Base-by-base conservation (phyloP, 345 rosid genomes). In the Populus deltoides region DNA sequence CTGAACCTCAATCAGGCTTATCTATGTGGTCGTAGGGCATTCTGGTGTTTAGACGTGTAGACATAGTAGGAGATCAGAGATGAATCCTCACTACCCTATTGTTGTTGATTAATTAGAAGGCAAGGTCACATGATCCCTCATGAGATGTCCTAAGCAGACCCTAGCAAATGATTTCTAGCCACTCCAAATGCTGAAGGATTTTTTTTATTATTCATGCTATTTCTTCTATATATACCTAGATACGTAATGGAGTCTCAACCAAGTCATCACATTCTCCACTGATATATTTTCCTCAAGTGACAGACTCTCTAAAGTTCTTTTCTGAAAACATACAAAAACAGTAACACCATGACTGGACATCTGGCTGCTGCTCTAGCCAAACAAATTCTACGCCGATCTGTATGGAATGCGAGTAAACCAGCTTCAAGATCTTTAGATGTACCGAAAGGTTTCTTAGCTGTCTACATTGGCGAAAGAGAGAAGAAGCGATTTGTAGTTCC, bases 391-490 rank as follows among this genome's bases (percentile, higher is more conserved):
- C 61, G 51, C 25, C 6, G 72, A 8, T 16, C 67, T 24, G n/a
- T 49, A 1, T 49, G 55, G 55, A 49, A 49, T 49, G 2, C 55
- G 4, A 49, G 22, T 17, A 17, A 49, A 17, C 55, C n/a, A 20
- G 38, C 49, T 22, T 66, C 51, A 59, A 8, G 27, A 65, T 72
- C 39, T 72, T 13, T 59, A 35, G 53, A 36, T 22, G 88, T 85
- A 12, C 90, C 88, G 6, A 86, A 87, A 76, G 88, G 89, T 0
- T 86, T 76, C 81, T 39, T 86, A 27, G 87, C 86, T 6, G 86
- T 89, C 25, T 85, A 86, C 70, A 81, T 83, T 65, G 89, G 90
- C 71, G 84, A 85, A 68, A 81, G 69, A 0, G 43, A 80, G 36
- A 86, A 74, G 78, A 85, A 83, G 80, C 81, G 88, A 77, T 87